Evolutionary conservation across 2,329 filamentous ascomycete species (phyloP).

Genomic region (Diaporthe helianthi): DNA sequence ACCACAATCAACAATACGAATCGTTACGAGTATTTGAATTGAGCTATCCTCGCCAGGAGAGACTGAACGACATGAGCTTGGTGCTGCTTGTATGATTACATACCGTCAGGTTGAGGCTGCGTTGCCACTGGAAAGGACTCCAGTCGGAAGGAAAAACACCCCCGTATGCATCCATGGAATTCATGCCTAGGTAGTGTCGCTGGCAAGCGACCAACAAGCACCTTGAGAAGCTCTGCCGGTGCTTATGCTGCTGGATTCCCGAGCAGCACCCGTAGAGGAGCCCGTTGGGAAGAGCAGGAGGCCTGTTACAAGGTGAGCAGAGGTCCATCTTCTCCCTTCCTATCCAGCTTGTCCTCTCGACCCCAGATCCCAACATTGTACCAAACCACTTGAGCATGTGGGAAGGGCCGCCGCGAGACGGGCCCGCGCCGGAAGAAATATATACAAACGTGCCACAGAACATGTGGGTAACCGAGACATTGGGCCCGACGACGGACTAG

Average conservation of each 20-base stretch:
- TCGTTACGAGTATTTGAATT: no score
- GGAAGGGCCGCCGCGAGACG: neutral
- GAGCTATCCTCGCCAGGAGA: constrained; percentile 2
- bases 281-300: neutral
- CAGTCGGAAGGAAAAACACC: neutral
- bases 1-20: no score
- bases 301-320: neutral
- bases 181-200: neutral
- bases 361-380: neutral
- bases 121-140: constrained; percentile 17
- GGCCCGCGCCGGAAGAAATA: constrained; percentile 5
- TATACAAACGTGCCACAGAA: constrained; percentile 25
- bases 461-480: constrained; percentile 22
- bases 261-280: neutral
- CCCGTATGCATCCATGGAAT: neutral
- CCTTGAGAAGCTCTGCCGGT: no score
- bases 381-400: neutral
- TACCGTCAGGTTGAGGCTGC: neutral
- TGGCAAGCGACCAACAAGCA: no score
- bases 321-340: neutral
- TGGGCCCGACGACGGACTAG: neutral
- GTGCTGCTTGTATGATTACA: neutral
- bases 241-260: neutral
- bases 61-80: neutral
- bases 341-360: neutral